These are phyloP conservation scores for Colletotrichum cereale DNA, from an alignment of 2,329 filamentous ascomycete species.

Conservation along the genomic window DNA sequence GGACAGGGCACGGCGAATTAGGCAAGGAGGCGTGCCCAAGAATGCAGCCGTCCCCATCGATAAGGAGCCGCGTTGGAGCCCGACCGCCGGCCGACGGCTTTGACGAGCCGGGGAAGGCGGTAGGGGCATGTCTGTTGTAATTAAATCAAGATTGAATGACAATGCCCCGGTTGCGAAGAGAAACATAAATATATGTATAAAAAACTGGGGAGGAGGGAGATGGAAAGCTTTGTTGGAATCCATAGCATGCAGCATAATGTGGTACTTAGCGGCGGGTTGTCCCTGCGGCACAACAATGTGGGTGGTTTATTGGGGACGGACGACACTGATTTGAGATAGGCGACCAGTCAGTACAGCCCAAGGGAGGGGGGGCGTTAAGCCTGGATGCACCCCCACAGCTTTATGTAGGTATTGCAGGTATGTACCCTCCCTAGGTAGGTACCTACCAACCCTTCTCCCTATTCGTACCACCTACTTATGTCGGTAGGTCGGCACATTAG, in stretches of 20 bases:
- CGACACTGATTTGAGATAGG: background rate
- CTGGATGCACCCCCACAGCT: constrained; percentile 8
- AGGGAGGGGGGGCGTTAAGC: constrained; percentile 26
- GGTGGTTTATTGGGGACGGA: background rate
- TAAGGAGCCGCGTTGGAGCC: background rate
- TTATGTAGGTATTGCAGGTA: no score
- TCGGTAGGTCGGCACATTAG: no score
- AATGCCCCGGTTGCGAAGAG: background rate
- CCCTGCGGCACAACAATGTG: background rate
- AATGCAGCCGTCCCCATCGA: constrained; percentile 5
- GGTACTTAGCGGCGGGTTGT: background rate
- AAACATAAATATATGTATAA: background rate
- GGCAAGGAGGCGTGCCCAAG: constrained; percentile 14
- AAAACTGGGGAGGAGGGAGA: background rate
- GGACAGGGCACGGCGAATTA: constrained; percentile 6
- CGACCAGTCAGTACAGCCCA: constrained; percentile 18
- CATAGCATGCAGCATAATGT: background rate
- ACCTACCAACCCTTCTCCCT: background rate
- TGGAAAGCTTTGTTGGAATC: background rate
- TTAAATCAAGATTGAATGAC: background rate
- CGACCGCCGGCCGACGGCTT: background rate
- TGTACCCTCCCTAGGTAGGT: background rate
- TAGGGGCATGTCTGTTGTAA: background rate
- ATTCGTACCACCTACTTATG: no score
- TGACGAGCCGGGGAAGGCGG: background rate